Base-by-base conservation (phyloP, 257 asterid species). In the Solanum tarapatanum region DNA sequence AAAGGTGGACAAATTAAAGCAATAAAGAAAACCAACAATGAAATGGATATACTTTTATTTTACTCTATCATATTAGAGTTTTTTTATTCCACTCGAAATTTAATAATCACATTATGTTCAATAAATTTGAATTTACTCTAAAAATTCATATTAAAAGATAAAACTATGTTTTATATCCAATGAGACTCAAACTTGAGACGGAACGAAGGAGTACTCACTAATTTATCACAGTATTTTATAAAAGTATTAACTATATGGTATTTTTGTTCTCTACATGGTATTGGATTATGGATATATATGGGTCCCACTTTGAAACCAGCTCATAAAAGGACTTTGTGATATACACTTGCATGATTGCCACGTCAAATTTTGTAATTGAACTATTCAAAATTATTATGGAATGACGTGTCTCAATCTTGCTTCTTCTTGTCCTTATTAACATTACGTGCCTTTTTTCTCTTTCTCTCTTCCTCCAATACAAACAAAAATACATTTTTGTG, bases 311-410 rank as follows among this genome's bases (percentile, higher is more conserved):
- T 26, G 39, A 7, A 17, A 74, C 70, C 70, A 5, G 68, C 39
- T 7, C 35, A 55, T 24, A 21, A 32, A 24, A 39, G 28, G 3
- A n/a, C 21, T 85, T 13, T 5, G 86, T 62, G 39, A 39, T 28
- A 73, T 68, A 41, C 66, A 79, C 66, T 84, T 28, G 90, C 88
- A 87, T 70, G 90, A 64, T 10, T 80, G 92, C 93, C 92, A 91
- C 92, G 93, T 92, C 92, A 60, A 51, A 8, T 70, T 68, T 82
- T 13, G 68, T 24, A 36, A 88, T 75, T 84, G 41, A 84, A 26
- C 87, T 33, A 87, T 64, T 39, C 84, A n/a, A 76, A 85, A 77
- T 19, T 28, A 77, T 19, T 7, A 85, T 19, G 19, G 69, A 85
- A 39, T 86, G 92, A 88, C 83, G 89, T 86, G 75, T 66, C 58